Evolutionary conservation across 306 rosid species (phyloP).

Genomic region (Cucumis melo): DNA sequence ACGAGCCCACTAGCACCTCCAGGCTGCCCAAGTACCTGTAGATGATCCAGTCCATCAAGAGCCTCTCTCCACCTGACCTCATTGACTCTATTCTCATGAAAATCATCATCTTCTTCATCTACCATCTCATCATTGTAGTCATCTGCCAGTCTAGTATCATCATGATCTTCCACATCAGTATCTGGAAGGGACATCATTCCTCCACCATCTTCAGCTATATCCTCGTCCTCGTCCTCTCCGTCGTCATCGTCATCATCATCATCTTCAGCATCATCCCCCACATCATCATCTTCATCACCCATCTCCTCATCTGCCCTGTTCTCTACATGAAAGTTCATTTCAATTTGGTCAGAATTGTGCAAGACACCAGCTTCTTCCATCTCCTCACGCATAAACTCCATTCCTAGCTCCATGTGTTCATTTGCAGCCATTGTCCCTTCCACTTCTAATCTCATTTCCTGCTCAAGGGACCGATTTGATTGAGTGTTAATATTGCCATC

Average conservation of each 20-base stretch:
- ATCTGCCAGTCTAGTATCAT: constrained; percentile 79
- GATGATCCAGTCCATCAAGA: constrained; percentile 89
- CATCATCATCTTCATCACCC: constrained; percentile 97
- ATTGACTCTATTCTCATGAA: constrained; percentile 87
- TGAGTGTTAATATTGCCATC: constrained; percentile 32
- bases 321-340: constrained; percentile 78
- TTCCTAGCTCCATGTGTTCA: constrained; percentile 60
- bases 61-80: constrained; percentile 99
- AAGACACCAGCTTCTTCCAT: constrained; percentile 63
- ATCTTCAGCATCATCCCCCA: constrained; percentile 96
- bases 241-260: constrained; percentile 93
- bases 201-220: constrained; percentile 88
- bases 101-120: constrained; percentile 92
- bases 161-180: constrained; percentile 94
- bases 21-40: constrained; percentile 89
- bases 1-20: constrained; percentile 66
- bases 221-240: constrained; percentile 93
- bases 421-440: constrained; percentile 48
- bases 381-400: constrained; percentile 87
- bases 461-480: constrained; percentile 46
- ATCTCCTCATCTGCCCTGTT: constrained; percentile 84
- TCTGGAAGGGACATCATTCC: constrained; percentile 86
- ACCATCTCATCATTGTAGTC: constrained; percentile 90
- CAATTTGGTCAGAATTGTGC: constrained; percentile 71
- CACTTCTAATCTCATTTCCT: constrained; percentile 61